Conservation (phyloP, 2,329 filamentous ascomycete genomes). For the Aspergillus uvarum region DNA sequence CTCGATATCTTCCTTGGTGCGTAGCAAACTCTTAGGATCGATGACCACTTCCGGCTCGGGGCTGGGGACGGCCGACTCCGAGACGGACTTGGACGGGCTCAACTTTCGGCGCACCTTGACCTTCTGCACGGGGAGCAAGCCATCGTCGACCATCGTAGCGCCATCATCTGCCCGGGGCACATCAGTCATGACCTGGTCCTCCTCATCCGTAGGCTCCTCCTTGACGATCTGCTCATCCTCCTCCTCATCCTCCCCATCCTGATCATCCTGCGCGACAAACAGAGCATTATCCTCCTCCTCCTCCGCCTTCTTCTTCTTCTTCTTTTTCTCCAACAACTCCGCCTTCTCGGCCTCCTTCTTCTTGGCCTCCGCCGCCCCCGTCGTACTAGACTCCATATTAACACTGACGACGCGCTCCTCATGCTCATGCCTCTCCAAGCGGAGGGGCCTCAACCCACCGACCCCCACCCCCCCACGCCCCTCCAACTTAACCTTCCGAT, state of each 20-base stretch:
- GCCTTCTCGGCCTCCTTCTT: constrained; percentile 33
- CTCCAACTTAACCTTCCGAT: constrained; percentile 25
- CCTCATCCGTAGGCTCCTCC: constrained; percentile 53
- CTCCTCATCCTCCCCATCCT: constrained; percentile 16
- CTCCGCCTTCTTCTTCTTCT: constrained; percentile 27
- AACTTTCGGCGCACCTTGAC: constrained; percentile 37
- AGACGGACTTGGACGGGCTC: constrained; percentile 21
- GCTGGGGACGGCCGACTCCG: background rate
- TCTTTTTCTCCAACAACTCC: constrained; percentile 27
- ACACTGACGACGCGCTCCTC: constrained; percentile 55
- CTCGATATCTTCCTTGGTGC: constrained; percentile 43
- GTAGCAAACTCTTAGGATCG: constrained; percentile 37
- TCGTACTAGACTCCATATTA: constrained; percentile 54
- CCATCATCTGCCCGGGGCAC: constrained; percentile 30
- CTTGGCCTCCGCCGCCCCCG: constrained; percentile 35
- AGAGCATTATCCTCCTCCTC: constrained; percentile 19
- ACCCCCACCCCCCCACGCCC: constrained; percentile 17
- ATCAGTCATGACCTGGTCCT: constrained; percentile 40
- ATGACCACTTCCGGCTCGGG: constrained; percentile 16
- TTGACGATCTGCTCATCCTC: constrained; percentile 47
- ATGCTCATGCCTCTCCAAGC: constrained; percentile 57
- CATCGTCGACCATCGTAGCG: constrained; percentile 28
- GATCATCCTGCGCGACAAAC: constrained; percentile 22
- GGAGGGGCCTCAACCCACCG: constrained; percentile 50
- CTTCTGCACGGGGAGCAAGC: constrained; percentile 34